phyloP scores from a whole-genome alignment of 2,329 filamentous ascomycete species.

The Sclerotinia trifoliorum region DNA sequence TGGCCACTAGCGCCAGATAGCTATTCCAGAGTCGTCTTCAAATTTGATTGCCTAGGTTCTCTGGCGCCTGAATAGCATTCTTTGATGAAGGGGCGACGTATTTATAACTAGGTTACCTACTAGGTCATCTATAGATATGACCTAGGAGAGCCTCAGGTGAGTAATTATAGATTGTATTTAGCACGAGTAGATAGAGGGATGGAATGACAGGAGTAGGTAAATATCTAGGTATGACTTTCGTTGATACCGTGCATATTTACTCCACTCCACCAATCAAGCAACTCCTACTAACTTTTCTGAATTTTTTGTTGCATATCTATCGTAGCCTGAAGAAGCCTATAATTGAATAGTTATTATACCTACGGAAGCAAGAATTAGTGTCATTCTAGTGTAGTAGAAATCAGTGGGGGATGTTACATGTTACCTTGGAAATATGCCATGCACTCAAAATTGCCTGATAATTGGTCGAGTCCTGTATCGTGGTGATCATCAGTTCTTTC shows the following conservation, averaged over 20 bases:
- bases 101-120: no score
- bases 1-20: no score
- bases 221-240: background rate
- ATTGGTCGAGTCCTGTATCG: background rate
- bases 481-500: background rate
- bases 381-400: background rate
- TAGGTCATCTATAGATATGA: no score
- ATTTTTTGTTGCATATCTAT: constrained; percentile 3
- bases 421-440: background rate
- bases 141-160: background rate
- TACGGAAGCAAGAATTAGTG: no score
- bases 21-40: no score
- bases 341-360: background rate
- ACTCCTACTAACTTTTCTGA: background rate
- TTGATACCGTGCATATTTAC: background rate
- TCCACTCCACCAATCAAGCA: background rate
- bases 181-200: background rate
- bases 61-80: no score
- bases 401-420: background rate
- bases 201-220: background rate
- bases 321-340: background rate
- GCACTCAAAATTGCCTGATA: no score
- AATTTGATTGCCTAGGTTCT: no score
- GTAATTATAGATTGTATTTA: background rate
- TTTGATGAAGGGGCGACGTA: no score